Evolutionary conservation across 2,329 filamentous ascomycete genomes (phyloP).

Genomic region (Talaromyces sp.): DNA sequence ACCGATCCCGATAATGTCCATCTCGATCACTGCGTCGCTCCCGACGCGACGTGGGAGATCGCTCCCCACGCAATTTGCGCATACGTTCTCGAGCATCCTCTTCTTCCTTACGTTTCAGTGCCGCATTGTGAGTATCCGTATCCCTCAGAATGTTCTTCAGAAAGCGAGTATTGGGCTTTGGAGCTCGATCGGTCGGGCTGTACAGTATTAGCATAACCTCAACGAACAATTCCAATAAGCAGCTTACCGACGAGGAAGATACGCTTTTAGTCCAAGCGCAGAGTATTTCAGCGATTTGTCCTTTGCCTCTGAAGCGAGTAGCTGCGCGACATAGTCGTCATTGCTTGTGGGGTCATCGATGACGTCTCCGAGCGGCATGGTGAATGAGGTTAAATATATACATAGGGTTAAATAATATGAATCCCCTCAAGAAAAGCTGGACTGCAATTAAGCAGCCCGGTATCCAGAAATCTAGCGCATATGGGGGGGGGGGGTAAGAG

Average conservation of each 20-base stretch:
- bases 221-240: constrained; percentile 13
- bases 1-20: constrained; percentile 19
- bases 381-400: not conserved
- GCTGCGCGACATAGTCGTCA: constrained; percentile 64
- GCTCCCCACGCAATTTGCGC: constrained; percentile 52
- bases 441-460: constrained; percentile 3
- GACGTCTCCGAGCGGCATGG: constrained; percentile 28
- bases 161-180: constrained; percentile 89
- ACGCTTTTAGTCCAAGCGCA: constrained; percentile 68
- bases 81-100: constrained; percentile 73
- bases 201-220: not conserved
- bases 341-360: constrained; percentile 46
- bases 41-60: constrained; percentile 22
- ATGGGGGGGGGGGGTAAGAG: not conserved
- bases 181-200: constrained; percentile 63
- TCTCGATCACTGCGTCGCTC: constrained; percentile 24
- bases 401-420: constrained; percentile 20
- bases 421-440: not conserved
- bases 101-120: constrained; percentile 77
- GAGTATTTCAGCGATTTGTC: constrained; percentile 72
- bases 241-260: constrained; percentile 53
- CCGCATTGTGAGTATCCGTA: constrained; percentile 84
- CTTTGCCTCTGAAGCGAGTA: constrained; percentile 77
- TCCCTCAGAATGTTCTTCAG: constrained; percentile 83
- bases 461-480: not conserved